phyloP scores from a whole-genome alignment of 2,329 filamentous ascomycete species.

The Calonectria crousiana region DNA sequence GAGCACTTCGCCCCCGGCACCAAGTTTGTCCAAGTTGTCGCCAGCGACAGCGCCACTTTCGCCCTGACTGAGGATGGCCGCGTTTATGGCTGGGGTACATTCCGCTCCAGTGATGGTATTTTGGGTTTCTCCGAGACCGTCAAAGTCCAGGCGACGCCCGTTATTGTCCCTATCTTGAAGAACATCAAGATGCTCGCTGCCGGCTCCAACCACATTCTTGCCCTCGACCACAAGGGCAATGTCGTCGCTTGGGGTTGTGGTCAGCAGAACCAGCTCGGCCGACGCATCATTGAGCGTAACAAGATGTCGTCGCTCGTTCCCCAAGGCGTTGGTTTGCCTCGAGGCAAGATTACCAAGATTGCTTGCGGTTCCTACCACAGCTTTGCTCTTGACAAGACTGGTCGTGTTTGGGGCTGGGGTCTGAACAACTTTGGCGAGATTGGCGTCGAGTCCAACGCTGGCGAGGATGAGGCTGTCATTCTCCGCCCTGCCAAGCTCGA shows the following conservation, averaged over 20 bases:
- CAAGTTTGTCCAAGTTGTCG: slow-evolving; percentile 73
- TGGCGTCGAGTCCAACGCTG: slow-evolving; percentile 69
- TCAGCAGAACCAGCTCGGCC: slow-evolving; percentile 74
- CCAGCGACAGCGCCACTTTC: slow-evolving; percentile 81
- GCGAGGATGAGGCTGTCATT: slow-evolving; percentile 72
- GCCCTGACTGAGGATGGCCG: slow-evolving; percentile 79
- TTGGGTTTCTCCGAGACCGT: slow-evolving; percentile 71
- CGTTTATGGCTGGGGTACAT: slow-evolving; percentile 88
- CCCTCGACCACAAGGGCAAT: slow-evolving; percentile 73
- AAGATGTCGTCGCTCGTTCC: slow-evolving; percentile 71
- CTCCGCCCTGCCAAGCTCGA: slow-evolving; percentile 77
- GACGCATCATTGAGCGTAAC: slow-evolving; percentile 72
- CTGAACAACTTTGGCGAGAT: slow-evolving; percentile 90
- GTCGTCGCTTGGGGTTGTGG: slow-evolving; percentile 80
- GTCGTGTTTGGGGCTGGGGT: slow-evolving; percentile 84
- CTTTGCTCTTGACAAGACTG: slow-evolving; percentile 80
- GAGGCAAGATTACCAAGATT: slow-evolving; percentile 68
- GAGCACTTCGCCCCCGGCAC: slow-evolving; percentile 72
- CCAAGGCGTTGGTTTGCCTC: slow-evolving; percentile 67
- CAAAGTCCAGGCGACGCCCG: slow-evolving; percentile 63
- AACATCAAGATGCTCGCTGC: slow-evolving; percentile 74
- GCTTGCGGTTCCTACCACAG: slow-evolving; percentile 83
- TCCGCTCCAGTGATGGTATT: slow-evolving; percentile 74
- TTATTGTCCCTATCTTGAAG: slow-evolving; percentile 71
- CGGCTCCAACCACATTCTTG: slow-evolving; percentile 79